Evolutionary conservation across 2,329 filamentous ascomycete species (phyloP), one percentile per base, ranked within the genome.

Genomic region (Knufia fluminis): DNA sequence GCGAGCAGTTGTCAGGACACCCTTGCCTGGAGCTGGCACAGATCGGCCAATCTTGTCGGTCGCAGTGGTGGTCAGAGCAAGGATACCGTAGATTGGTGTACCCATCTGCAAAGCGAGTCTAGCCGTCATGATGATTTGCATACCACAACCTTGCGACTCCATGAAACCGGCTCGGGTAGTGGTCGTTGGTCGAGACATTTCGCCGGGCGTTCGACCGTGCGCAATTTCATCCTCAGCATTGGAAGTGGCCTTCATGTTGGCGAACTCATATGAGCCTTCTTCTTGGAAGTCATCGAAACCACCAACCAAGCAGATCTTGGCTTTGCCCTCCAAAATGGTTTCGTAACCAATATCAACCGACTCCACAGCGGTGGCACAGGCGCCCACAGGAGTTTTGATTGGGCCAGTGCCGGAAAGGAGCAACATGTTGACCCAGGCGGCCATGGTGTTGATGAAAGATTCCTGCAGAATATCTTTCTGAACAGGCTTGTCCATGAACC

Each of bases 361-460:
- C 72, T 98, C 94, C 40, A 98, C 90, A 58, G 92, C 86, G 26
- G 92, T 98, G 51, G 92, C 92, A 66, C 92, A 98, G 63, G 92
- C 92, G 74, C 91, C 92, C 46, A 97, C 92, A 2, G 92, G 92
- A 0, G 94, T 97, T 77, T 97, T 96, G 77, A 98, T 97, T 36
- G 92, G 88, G 59, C 92, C 92, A 46, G 92, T 97, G 3, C 92
- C 97, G 3, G 92, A 98, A 56, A 98, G 75, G 56, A 98, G 76
- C 71, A 98, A 75, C 92, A 98, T 98, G 76, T 98, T 98, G 51
- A 98, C 90, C 92, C 92, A 98, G 14, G 92, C 92, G 60, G 87
- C 85, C 91, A 98, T 98, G 49, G 92, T 98, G 77, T 98, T 98
- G 79, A 98, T 97, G 77, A 98, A 98, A 10, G 92, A 97, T 71